Evolutionary conservation across 345 rosid genomes (phyloP).

Genomic region (Leavenworthia alabamica): DNA sequence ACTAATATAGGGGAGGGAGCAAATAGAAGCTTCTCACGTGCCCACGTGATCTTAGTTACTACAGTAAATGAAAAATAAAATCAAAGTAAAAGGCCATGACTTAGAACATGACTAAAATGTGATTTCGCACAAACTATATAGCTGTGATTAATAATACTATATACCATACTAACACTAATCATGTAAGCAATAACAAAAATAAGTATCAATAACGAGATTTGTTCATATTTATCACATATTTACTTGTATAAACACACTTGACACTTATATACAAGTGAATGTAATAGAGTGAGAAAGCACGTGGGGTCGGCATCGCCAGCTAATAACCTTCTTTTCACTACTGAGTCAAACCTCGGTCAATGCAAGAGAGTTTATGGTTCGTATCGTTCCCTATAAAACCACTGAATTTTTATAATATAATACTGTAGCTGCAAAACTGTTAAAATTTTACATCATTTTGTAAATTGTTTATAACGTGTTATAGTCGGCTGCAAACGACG

Average conservation of each 20-base stretch:
- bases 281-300: conserved; percentile 24
- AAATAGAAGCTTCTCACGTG: background rate
- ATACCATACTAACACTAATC: background rate
- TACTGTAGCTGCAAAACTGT: background rate
- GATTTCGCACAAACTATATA: background rate
- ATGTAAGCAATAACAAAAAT: background rate
- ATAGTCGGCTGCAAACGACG: background rate
- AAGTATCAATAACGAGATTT: background rate
- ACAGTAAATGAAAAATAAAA: too few species aligned
- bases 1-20: background rate
- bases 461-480: background rate
- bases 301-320: conserved; percentile 51
- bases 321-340: conserved; percentile 32
- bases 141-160: too few species aligned
- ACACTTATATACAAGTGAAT: background rate
- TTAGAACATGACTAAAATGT: background rate
- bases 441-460: background rate
- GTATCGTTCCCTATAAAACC: background rate
- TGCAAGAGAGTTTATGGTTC: background rate
- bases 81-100: too few species aligned
- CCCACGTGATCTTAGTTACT: too few species aligned
- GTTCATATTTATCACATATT: background rate
- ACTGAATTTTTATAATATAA: background rate
- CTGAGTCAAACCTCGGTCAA: conserved; percentile 33
- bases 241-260: background rate